A percentile compares a stretch with the other conserved stretches of the same genome.
Conservation (phyloP, 2,329 filamentous ascomycete genomes). For the Cylindrodendrum hubeiense region DNA sequence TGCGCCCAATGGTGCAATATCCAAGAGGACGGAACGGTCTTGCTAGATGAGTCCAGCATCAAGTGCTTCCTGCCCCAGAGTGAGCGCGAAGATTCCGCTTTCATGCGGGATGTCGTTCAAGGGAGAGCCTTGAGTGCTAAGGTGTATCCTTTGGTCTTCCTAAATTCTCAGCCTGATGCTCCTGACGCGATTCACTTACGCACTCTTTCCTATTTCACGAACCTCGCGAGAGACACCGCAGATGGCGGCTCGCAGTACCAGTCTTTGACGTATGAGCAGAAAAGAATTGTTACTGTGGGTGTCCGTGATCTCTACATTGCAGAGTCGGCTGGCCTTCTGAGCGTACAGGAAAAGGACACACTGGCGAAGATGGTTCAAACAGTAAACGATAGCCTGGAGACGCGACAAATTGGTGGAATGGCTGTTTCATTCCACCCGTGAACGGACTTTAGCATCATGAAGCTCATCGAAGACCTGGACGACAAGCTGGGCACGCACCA, state of each 20-base stretch:
- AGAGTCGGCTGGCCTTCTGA: neutral
- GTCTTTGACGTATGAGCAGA: neutral
- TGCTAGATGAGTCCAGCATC: conserved; percentile 6
- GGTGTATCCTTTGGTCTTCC: conserved; percentile 14
- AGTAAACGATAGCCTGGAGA: neutral
- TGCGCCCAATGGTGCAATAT: conserved; percentile 14
- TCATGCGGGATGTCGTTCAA: conserved; percentile 4
- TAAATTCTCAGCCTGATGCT: neutral
- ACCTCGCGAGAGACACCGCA: neutral
- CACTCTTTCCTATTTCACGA: neutral
- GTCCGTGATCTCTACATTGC: conserved; percentile 19
- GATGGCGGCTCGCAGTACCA: neutral
- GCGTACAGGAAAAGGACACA: neutral
- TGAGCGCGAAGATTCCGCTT: neutral
- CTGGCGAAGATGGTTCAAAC: neutral
- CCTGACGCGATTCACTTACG: neutral
- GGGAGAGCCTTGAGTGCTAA: conserved; percentile 3
- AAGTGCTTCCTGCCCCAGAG: neutral
- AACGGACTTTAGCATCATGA: neutral
- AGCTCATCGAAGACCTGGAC: conserved; percentile 18
- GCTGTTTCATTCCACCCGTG: conserved; percentile 6
- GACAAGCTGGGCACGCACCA: neutral
- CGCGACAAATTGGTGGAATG: neutral
- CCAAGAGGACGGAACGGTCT: neutral
- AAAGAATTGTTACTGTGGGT: conserved; percentile 2